A percentile compares a stretch with the other conserved stretches of the same genome.
Evolutionary conservation across 257 asterid species (phyloP).

Genomic region (Nicotiana knightiana): DNA sequence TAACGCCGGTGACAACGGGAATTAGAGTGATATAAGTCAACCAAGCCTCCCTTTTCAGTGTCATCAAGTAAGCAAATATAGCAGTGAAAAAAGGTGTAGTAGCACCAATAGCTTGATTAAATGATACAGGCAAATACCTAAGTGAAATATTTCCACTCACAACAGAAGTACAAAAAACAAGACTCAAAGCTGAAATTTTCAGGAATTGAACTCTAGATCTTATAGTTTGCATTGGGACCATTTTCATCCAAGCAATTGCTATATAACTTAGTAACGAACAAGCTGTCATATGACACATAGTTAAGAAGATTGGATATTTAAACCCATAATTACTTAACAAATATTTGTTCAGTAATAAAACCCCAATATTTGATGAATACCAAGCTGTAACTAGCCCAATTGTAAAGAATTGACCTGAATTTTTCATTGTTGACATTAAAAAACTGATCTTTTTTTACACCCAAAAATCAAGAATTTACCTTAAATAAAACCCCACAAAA

Average conservation of each 20-base stretch:
- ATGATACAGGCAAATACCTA: slow-evolving; percentile 77
- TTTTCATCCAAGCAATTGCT: slow-evolving; percentile 87
- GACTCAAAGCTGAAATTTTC: slow-evolving; percentile 76
- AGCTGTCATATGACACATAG: slow-evolving; percentile 91
- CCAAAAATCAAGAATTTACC: background rate
- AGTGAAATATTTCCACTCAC: slow-evolving; percentile 82
- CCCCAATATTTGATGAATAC: slow-evolving; percentile 90
- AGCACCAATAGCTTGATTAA: slow-evolving; percentile 88
- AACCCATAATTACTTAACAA: slow-evolving; percentile 86
- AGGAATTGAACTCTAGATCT: slow-evolving; percentile 81
- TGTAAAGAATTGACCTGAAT: slow-evolving; percentile 56
- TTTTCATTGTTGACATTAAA: slow-evolving; percentile 30
- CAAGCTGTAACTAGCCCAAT: slow-evolving; percentile 74
- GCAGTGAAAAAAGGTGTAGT: slow-evolving; percentile 89
- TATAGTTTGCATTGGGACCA: slow-evolving; percentile 84
- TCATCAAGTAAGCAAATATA: slow-evolving; percentile 67
- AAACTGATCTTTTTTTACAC: background rate
- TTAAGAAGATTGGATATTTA: slow-evolving; percentile 78
- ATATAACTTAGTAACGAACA: slow-evolving; percentile 82
- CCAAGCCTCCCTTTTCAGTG: slow-evolving; percentile 75
- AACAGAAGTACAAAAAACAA: slow-evolving; percentile 72
- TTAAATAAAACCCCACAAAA: background rate
- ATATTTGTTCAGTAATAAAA: slow-evolving; percentile 68
- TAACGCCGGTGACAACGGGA: slow-evolving; percentile 75
- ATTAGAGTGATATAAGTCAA: slow-evolving; percentile 60